Conservation (phyloP, 306 rosid genomes). For the Inga laurina region DNA sequence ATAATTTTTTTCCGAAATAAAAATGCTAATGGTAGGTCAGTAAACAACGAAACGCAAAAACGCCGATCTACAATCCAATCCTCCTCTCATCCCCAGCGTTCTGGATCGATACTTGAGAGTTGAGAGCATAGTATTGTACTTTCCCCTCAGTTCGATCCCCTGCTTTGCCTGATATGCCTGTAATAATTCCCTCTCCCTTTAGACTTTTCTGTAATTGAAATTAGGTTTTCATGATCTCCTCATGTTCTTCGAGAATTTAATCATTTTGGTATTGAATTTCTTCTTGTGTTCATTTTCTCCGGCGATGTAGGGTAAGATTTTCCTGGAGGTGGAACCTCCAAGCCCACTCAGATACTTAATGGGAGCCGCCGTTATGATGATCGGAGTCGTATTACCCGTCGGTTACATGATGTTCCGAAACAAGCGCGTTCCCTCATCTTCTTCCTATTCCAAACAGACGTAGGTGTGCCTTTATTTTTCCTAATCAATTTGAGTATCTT, state of each 20-base stretch:
- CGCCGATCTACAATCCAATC: neutral
- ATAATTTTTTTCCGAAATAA: too few relatives aligned
- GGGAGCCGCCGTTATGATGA: conserved; percentile 93
- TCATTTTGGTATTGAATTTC: neutral
- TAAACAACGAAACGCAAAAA: neutral
- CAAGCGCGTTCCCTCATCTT: conserved; percentile 88
- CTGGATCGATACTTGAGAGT: neutral
- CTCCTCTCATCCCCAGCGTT: neutral
- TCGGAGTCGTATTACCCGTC: conserved; percentile 94
- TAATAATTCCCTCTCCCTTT: conserved; percentile 33
- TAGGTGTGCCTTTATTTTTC: conserved; percentile 86
- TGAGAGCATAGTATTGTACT: neutral
- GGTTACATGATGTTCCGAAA: conserved; percentile 99
- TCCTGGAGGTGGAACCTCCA: conserved; percentile 86
- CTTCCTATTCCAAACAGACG: conserved; percentile 99
- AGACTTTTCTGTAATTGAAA: neutral
- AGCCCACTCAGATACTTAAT: conserved; percentile 75
- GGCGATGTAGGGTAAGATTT: conserved; percentile 56
- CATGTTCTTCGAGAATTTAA: neutral
- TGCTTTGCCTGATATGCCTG: conserved; percentile 35
- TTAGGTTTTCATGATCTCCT: neutral
- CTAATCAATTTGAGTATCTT: neutral
- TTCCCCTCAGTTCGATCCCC: neutral
- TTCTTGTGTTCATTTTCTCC: conserved; percentile 8
- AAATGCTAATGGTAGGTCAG: neutral